Base-by-base conservation (phyloP, 2,329 filamentous ascomycete genomes). In the Talaromyces funiculosus region DNA sequence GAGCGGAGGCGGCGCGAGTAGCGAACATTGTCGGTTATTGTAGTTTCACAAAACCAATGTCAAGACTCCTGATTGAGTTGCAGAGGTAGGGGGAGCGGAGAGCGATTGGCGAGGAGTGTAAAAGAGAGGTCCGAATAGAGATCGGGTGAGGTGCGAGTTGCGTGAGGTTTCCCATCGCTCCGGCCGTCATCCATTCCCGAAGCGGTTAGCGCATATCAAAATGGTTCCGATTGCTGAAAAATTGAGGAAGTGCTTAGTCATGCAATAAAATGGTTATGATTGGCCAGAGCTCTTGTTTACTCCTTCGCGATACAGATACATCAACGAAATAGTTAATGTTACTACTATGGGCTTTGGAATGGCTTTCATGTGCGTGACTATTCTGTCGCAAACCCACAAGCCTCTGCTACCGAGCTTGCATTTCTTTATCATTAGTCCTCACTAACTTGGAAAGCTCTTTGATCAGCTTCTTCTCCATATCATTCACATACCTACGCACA, bases 1-100 rank as follows among this genome's bases (percentile, higher is more conserved):
- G 71, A 68, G 74, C 72, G 70, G 75, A 75, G 67, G 73, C 77
- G 67, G 76, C 75, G 68, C 76, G 78, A 72, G 75, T 75, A 66
- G 75, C 73, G 73, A 78, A 80, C 78, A 79, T 80, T 72, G 12
- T 69, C 73, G 70, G 69, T 69, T 67, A 67, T 53, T 18, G 18
- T 22, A 49, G 8, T 37, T 51, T 42, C 45, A 31, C 22, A 20
- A 59, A n/a, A 53, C 18, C 35, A 16, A 33, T n/a, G 26, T n/a
- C 20, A 24, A 59, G 10, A 51, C 51, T 47, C 51, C 49, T 42
- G 16, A 59, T 16, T 53, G 9, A 51, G 20, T 18, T 37, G 51
- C 20, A 8, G 18, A 54, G 51, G 12, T 20, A 47, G 31, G n/a
- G 49, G 31, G 54, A 57, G 60, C n/a, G 54, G 53, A 57, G 54